Evolutionary conservation across 2,329 filamentous ascomycete species (phyloP).

Genomic region (Penicillium brevicompactum): DNA sequence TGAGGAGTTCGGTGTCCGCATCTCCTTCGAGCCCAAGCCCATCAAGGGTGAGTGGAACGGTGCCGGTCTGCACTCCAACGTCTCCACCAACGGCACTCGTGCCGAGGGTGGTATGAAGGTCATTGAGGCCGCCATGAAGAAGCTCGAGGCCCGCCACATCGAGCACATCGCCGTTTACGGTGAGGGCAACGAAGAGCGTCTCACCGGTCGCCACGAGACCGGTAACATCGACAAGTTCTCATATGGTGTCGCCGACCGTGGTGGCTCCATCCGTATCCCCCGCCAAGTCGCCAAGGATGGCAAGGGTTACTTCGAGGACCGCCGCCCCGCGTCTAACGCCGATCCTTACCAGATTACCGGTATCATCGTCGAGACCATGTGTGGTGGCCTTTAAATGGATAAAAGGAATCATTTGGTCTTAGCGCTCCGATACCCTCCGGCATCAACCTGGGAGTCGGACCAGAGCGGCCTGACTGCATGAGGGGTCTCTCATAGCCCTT

Average conservation of each 20-base stretch:
- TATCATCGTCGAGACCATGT: constrained; percentile 74
- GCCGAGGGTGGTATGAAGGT: constrained; percentile 90
- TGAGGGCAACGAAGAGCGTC: constrained; percentile 91
- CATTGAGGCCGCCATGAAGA: constrained; percentile 86
- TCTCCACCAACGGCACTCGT: constrained; percentile 87
- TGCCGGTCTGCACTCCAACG: constrained; percentile 90
- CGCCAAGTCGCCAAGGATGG: constrained; percentile 81
- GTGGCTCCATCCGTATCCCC: constrained; percentile 89
- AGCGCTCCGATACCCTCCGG: constrained; percentile 45
- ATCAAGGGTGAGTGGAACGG: constrained; percentile 97
- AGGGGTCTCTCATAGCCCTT: constrained; percentile 34
- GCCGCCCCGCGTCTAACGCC: constrained; percentile 80
- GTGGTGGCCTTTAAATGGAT: constrained; percentile 43
- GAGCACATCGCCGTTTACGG: constrained; percentile 94
- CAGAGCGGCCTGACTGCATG: constrained; percentile 38
- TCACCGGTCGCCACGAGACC: constrained; percentile 93
- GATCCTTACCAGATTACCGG: constrained; percentile 84
- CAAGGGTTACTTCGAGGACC: constrained; percentile 92
- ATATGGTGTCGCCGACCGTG: constrained; percentile 94
- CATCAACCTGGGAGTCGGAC: constrained; percentile 40
- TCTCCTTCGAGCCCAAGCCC: constrained; percentile 94
- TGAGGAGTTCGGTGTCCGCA: constrained; percentile 95
- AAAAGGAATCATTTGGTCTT: constrained; percentile 34
- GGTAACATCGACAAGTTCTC: constrained; percentile 90
- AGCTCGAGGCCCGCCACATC: constrained; percentile 73